Conservation (phyloP, 176 grass and related monocot species). For the Oryza nivara region DNA sequence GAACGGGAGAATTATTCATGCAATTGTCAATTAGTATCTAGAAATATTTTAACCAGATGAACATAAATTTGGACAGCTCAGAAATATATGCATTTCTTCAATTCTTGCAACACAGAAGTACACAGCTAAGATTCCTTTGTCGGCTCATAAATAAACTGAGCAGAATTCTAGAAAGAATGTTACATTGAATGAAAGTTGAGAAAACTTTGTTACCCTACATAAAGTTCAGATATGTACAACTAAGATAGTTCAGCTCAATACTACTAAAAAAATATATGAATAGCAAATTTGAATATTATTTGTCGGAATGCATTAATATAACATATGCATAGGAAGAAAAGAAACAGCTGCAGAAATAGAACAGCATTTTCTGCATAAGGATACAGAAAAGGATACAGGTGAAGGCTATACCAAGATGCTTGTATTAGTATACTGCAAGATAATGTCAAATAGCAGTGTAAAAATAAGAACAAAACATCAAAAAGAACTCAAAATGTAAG, state of each 20-base stretch:
- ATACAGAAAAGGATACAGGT: slow-evolving; percentile 99
- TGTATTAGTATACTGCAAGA: slow-evolving; percentile 68
- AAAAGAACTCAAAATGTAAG: slow-evolving; percentile 33
- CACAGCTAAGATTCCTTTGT: slow-evolving; percentile 26
- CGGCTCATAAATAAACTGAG: slow-evolving; percentile 16
- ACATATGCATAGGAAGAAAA: slow-evolving; percentile 3
- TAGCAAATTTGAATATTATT: slow-evolving; percentile 18
- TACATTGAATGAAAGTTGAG: slow-evolving; percentile 1
- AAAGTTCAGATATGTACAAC: not conserved
- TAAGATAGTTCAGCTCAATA: not conserved
- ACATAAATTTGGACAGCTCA: not conserved
- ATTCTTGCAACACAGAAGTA: not conserved
- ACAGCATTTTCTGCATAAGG: slow-evolving; percentile 54
- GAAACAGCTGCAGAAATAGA: slow-evolving; percentile 38
- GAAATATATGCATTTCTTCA: not conserved
- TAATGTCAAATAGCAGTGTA: slow-evolving; percentile 45
- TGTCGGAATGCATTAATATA: not conserved
- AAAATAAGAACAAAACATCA: slow-evolving; percentile 38
- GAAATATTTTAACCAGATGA: not conserved
- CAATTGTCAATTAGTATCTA: slow-evolving; percentile 2
- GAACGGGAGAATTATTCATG: not conserved
- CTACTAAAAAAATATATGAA: slow-evolving; percentile 16
- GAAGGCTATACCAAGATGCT: slow-evolving; percentile 55
- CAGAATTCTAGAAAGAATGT: slow-evolving; percentile 23
- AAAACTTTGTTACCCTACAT: slow-evolving; percentile 1